Evolutionary conservation across 345 rosid species (phyloP), one percentile per base, ranked within the genome.

Genomic region (Fremontodendron californicum): DNA sequence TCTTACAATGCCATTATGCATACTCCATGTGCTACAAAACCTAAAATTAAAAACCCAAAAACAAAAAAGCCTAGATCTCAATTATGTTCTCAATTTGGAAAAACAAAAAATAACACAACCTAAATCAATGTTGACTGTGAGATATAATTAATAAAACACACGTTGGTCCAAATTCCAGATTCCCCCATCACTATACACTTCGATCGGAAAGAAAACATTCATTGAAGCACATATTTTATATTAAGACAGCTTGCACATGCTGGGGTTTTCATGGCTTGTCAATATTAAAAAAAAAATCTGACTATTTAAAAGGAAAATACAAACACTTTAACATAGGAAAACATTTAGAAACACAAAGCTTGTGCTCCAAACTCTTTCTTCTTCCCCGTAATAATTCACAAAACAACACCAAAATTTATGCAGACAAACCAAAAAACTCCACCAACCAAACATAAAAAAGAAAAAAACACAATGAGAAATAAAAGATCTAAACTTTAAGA

Each of bases 401-500:
- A 75, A 48, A 45, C 9, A 31, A 31, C 31, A 31, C 10, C n/a
- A 33, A 23, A 27, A 75, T 31, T 45, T 45, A 5, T 45, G 78
- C 42, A 21, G 40, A 43, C 18, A 74, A 42, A 25, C 15, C 70
- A 19, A 61, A 13, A 37, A 62, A 58, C 27, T 21, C 40, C n/a
- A 16, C 12, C 31, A 23, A 42, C 35, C 54, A 42, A 73, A 58
- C 48, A 37, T 25, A 0, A 25, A 23, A 13, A 37, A 23, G 15
- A 42, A 11, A 16, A 23, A 8, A 21, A 67, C 40, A 69, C 51
- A 23, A 23, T 6, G 21, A 7, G 77, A 60, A 58, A 57, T 18
- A 58, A 71, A 58, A 74, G 68, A 74, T 74, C 77, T 58, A 61
- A 74, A 42, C 54, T 61, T 40, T 42, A 9, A 74, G 52, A 29